A percentile compares a stretch with the other conserved stretches of the same genome.
phyloP scores from a whole-genome alignment of 2,329 filamentous ascomycete genomes.

The Fusarium penzigii region DNA sequence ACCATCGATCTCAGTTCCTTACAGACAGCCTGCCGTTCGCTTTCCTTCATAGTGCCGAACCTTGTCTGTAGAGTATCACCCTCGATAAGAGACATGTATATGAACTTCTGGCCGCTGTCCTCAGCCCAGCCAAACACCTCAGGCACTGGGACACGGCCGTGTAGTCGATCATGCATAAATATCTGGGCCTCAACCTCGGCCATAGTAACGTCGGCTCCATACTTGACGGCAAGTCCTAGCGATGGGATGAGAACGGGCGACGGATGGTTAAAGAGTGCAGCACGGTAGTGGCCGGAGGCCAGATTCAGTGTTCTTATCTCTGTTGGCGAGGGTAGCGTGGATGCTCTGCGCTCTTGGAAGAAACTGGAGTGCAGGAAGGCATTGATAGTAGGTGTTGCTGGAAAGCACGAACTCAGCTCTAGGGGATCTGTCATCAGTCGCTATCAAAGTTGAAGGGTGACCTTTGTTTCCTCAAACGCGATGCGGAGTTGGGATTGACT shows the following conservation, averaged over 20 bases:
- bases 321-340: conserved; percentile 30
- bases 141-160: conserved; percentile 23
- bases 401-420: too few relatives aligned
- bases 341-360: conserved; percentile 21
- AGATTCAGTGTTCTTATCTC: conserved; percentile 32
- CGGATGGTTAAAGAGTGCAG: conserved; percentile 26
- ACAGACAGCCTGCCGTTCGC: conserved; percentile 29
- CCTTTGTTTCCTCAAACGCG: too few relatives aligned
- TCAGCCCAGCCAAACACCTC: conserved; percentile 38
- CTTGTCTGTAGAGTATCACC: conserved; percentile 23
- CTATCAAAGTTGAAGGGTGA: too few relatives aligned
- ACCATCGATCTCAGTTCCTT: conserved; percentile 30
- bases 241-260: conserved; percentile 34
- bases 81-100: conserved; percentile 28
- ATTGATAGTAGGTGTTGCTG: too few relatives aligned
- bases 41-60: conserved; percentile 17
- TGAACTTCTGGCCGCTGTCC: conserved; percentile 23
- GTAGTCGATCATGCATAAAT: conserved; percentile 27
- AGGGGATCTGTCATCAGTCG: too few relatives aligned
- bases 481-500: too few relatives aligned
- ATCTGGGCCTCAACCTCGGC: conserved; percentile 32
- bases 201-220: conserved; percentile 32
- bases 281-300: conserved; percentile 14
- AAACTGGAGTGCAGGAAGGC: conserved; percentile 16
- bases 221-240: conserved; percentile 37